Base-by-base conservation (phyloP, 2,329 filamentous ascomycete species). In the Neonectria faginata region DNA sequence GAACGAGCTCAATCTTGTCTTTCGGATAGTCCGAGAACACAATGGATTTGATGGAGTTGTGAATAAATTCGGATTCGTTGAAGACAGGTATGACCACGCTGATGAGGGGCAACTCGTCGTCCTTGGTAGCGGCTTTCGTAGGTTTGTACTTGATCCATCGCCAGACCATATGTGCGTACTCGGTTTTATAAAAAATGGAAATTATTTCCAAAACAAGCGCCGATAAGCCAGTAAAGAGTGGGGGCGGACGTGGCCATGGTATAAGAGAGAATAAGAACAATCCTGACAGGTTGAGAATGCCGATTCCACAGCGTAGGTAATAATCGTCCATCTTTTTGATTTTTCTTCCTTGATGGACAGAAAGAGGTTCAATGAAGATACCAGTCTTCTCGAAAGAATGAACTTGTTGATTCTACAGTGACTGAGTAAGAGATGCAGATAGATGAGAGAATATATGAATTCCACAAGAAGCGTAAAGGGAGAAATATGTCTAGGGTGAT, bases 11-110 rank as follows among this genome's bases (percentile, higher is more conserved):
- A 52, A 59, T 44, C 47, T 59, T 59, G 16, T 52, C n/a, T 44
- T 59, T 52, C n/a, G 57, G 57, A 45, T 59, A 59, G 25, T 59
- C 29, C 14, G 57, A 59, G 22, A 44, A 18, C 36, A 50, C 14
- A 27, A 59, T 52, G n/a, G 57, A 59, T 44, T 39, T 16, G 18
- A 59, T 59, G 11, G 57, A 52, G 36, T 52, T 44, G 20, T 45
- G 36, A 16, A 59, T 52, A n/a, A 59, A 59, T 52, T 33, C 57
- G 12, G 57, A 59, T 29, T 59, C 57, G 45, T 59, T 59, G 22
- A 25, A 59, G 36, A 44, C 57, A 9, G 57, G 57, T 42, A 59
- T 52, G 20, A 59, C 47, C 36, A 59, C 57, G 36, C 47, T 59
- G 3, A 59, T 44, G 20, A 52, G n/a, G 47, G 57, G 57, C 8